Conservation (phyloP, 176 grass and related monocot genomes). For the Carex pumila region DNA sequence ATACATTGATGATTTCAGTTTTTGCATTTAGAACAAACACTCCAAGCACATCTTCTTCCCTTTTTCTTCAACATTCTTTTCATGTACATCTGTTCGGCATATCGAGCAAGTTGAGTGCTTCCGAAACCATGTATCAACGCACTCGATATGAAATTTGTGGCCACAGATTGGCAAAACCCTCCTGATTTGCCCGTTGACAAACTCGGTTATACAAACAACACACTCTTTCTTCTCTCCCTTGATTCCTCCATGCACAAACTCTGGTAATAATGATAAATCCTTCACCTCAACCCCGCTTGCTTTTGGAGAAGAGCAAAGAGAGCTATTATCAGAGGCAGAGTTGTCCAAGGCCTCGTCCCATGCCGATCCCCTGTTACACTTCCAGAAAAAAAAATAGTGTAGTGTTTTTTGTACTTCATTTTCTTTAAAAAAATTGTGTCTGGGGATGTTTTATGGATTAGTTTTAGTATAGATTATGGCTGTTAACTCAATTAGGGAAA, state of each 20-base stretch:
- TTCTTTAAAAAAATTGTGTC: no score
- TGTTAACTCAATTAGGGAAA: no score
- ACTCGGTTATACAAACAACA: conserved; percentile 49
- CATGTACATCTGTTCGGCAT: conserved; percentile 22
- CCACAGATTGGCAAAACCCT: conserved; percentile 45
- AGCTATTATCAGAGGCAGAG: conserved; percentile 1
- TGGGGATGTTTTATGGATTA: no score
- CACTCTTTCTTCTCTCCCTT: conserved; percentile 29
- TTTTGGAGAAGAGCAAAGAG: conserved; percentile 12
- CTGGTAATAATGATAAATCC: conserved; percentile 23
- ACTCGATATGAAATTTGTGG: conserved; percentile 41
- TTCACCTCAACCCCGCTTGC: neutral
- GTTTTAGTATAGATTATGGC: no score
- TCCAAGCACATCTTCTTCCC: neutral
- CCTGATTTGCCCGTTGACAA: conserved; percentile 28
- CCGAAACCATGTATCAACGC: conserved; percentile 47
- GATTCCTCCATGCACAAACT: conserved; percentile 21
- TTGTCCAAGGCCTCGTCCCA: neutral
- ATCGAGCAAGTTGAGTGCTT: conserved; percentile 35
- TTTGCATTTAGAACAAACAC: no score
- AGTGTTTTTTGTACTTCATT: no score
- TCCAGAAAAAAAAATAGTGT: conserved; percentile 35
- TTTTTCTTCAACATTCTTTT: neutral
- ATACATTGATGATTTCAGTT: no score
- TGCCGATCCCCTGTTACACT: neutral